phyloP scores from a whole-genome alignment of 768 basidiomycete species.

The Neoboletus brunneissimus region DNA sequence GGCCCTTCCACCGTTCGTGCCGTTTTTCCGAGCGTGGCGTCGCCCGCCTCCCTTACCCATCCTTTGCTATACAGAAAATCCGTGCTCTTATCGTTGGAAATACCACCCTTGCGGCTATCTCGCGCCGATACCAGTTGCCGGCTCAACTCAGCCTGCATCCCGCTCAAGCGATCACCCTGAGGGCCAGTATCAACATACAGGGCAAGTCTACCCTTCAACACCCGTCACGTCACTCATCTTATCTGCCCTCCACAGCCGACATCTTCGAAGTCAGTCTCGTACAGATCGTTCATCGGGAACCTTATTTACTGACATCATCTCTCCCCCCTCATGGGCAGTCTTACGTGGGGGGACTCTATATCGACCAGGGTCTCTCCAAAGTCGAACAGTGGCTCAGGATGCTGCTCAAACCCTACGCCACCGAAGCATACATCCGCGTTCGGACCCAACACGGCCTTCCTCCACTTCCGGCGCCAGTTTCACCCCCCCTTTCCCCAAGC shows the following conservation, averaged over 20 bases:
- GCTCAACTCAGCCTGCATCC: slow-evolving; percentile 61
- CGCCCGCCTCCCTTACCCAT: no score
- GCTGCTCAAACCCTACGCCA: slow-evolving; percentile 63
- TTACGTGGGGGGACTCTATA: slow-evolving; percentile 75
- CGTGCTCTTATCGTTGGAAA: slow-evolving; percentile 75
- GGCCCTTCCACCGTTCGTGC: slow-evolving; percentile 64
- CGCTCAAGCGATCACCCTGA: slow-evolving; percentile 69
- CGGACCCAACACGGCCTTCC: slow-evolving; percentile 67
- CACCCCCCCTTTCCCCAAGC: slow-evolving; percentile 20
- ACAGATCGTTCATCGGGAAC: neutral
- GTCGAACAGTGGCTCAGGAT: slow-evolving; percentile 58
- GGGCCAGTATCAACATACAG: slow-evolving; percentile 69
- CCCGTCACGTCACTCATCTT: neutral
- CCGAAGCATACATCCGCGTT: slow-evolving; percentile 59
- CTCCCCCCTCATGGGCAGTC: slow-evolving; percentile 41
- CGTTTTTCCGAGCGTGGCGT: neutral
- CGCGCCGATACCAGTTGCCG: slow-evolving; percentile 62
- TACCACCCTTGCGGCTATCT: slow-evolving; percentile 66
- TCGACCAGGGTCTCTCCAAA: slow-evolving; percentile 60
- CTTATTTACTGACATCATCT: slow-evolving; percentile 4
- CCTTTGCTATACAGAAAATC: slow-evolving; percentile 56
- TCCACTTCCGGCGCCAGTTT: slow-evolving; percentile 34
- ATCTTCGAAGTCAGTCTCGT: slow-evolving; percentile 63
- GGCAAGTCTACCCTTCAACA: slow-evolving; percentile 40
- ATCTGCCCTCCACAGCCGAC: slow-evolving; percentile 49